Evolutionary conservation across 345 rosid species (phyloP).

Genomic region (Heritiera fomes): DNA sequence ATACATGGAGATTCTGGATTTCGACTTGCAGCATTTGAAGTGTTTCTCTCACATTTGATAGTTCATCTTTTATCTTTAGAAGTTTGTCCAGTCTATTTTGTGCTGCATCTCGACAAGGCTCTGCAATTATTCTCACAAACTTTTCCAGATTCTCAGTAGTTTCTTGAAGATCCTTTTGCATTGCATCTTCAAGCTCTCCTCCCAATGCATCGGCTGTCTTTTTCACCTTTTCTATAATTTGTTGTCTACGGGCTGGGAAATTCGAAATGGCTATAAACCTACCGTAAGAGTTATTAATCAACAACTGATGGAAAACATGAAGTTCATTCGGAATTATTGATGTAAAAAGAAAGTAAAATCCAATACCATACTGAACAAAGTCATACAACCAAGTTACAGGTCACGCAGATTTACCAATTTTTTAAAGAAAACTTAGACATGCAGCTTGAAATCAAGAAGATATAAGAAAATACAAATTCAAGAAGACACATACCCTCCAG

Average conservation of each 20-base stretch:
- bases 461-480: slow-evolving; percentile 4
- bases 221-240: slow-evolving; percentile 62
- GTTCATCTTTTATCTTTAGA: slow-evolving; percentile 49
- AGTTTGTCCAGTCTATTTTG: slow-evolving; percentile 60
- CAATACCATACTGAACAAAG: not conserved
- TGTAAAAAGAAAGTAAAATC: not conserved
- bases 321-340: not conserved
- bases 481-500: slow-evolving; percentile 73
- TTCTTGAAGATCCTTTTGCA: slow-evolving; percentile 79
- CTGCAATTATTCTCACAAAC: slow-evolving; percentile 57
- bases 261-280: slow-evolving; percentile 78
- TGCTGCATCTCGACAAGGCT: slow-evolving; percentile 81
- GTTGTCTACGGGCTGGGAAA: slow-evolving; percentile 71
- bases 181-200: slow-evolving; percentile 77
- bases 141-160: slow-evolving; percentile 48
- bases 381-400: not conserved
- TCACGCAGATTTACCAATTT: not conserved
- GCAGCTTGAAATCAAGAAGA: slow-evolving; percentile 8
- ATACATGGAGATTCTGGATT: slow-evolving; percentile 79
- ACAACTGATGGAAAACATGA: not conserved
- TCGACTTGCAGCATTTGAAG: slow-evolving; percentile 58
- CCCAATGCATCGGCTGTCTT: slow-evolving; percentile 64
- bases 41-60: slow-evolving; percentile 47
- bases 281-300: slow-evolving; percentile 10
- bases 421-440: not conserved